Evolutionary conservation across 2,329 filamentous ascomycete species (phyloP).

Genomic region (Scytalidium lignicola): DNA sequence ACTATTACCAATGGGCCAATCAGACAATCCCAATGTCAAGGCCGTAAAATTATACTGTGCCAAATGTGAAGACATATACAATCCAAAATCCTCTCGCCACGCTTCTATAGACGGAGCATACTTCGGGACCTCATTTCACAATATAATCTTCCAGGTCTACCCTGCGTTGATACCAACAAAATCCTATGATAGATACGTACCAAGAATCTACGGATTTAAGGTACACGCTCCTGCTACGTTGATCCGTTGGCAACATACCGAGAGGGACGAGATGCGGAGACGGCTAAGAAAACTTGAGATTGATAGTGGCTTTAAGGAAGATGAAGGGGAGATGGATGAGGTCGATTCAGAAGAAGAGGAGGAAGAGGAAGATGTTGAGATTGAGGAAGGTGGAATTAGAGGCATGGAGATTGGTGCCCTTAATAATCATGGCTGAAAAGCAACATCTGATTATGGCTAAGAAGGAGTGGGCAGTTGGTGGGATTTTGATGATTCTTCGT

Average conservation of each 20-base stretch:
- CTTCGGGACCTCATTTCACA: constrained; percentile 97
- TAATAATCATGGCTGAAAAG: constrained; percentile 7
- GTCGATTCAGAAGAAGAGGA: constrained; percentile 54
- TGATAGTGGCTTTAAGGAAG: constrained; percentile 75
- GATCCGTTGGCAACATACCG: constrained; percentile 82
- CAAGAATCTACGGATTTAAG: constrained; percentile 90
- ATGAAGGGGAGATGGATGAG: constrained; percentile 52
- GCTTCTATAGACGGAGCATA: constrained; percentile 95
- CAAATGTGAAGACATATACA: constrained; percentile 97
- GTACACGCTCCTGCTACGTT: constrained; percentile 87
- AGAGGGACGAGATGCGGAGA: constrained; percentile 76
- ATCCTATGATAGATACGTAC: constrained; percentile 79
- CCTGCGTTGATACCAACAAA: constrained; percentile 84
- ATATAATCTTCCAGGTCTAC: constrained; percentile 98
- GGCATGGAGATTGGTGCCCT: constrained; percentile 13
- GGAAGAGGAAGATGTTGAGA: constrained; percentile 31
- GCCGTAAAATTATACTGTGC: constrained; percentile 96
- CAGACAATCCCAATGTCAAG: constrained; percentile 80
- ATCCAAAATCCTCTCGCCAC: constrained; percentile 95
- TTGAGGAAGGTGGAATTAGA: constrained; percentile 21
- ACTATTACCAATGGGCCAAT: constrained; percentile 89
- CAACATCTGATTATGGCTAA: too few relatives aligned
- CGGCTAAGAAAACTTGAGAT: constrained; percentile 67
- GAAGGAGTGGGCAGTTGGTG: not conserved
- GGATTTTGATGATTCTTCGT: not conserved